Percentiles rank a stretch among this genome's conserved stretches.
These are phyloP conservation scores for Malus orientalis DNA, from an alignment of 306 rosid species.

Conservation along the genomic window DNA sequence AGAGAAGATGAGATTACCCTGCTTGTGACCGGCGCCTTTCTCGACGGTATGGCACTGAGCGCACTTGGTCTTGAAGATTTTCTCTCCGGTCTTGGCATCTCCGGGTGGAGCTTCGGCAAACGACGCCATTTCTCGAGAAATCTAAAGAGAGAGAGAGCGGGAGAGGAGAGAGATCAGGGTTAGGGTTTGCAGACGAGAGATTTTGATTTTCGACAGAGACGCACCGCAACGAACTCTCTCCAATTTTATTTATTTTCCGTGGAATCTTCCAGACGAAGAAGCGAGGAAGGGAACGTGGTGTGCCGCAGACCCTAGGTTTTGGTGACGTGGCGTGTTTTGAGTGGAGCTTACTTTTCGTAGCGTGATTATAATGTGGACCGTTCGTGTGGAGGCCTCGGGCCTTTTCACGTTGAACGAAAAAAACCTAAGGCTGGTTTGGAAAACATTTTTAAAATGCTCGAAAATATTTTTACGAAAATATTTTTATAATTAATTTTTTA, in stretches of 20 bases:
- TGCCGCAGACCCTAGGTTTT: not conserved
- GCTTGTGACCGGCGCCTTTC: slow-evolving; percentile 87
- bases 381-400: not conserved
- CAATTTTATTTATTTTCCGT: not conserved
- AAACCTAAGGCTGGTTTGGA: too few species aligned
- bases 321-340: not conserved
- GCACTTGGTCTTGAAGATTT: slow-evolving; percentile 75
- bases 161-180: not conserved
- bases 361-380: not conserved
- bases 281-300: not conserved
- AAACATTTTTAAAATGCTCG: too few species aligned
- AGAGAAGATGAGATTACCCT: slow-evolving; percentile 34
- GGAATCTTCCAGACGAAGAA: slow-evolving; percentile 15
- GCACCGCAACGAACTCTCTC: not conserved
- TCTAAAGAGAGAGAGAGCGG: not conserved
- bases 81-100: slow-evolving; percentile 49
- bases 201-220: not conserved
- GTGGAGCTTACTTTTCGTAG: not conserved
- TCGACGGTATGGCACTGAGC: slow-evolving; percentile 95
- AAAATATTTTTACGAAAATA: too few species aligned
- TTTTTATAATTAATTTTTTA: too few species aligned
- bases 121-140: slow-evolving; percentile 50
- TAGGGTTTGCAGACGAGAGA: not conserved
- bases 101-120: slow-evolving; percentile 79
- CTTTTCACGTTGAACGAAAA: not conserved